Evolutionary conservation across 371 early-diverging fungal genomes (phyloP).

Genomic region (Rhizopus microsporus): DNA sequence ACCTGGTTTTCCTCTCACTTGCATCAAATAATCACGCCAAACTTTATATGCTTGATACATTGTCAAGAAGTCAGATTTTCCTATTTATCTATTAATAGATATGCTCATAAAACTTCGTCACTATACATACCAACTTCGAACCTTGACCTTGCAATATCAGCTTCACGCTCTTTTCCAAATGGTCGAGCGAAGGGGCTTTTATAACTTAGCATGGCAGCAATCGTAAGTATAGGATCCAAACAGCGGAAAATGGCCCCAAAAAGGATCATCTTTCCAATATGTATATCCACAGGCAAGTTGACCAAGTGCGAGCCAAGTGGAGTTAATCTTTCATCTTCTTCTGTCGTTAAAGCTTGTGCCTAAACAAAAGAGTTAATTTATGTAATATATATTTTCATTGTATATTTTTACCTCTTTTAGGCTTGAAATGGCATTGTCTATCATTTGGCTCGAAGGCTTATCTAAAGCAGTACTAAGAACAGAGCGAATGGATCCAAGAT

Average conservation of each 20-base stretch:
- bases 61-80: slow-evolving; percentile 78
- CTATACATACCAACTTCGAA: slow-evolving; percentile 39
- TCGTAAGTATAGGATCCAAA: slow-evolving; percentile 78
- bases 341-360: slow-evolving; percentile 50
- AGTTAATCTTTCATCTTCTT: slow-evolving; percentile 67
- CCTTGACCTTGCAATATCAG: slow-evolving; percentile 53
- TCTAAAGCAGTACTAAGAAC: slow-evolving; percentile 74
- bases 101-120: not conserved
- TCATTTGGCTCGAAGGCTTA: slow-evolving; percentile 72
- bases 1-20: slow-evolving; percentile 34
- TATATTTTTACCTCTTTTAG: slow-evolving; percentile 53
- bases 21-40: slow-evolving; percentile 59
- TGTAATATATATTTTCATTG: not conserved
- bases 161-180: slow-evolving; percentile 69
- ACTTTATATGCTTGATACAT: slow-evolving; percentile 72
- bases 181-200: slow-evolving; percentile 76
- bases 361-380: slow-evolving; percentile 5
- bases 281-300: slow-evolving; percentile 83
- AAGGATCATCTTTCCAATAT: slow-evolving; percentile 88
- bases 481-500: slow-evolving; percentile 54
- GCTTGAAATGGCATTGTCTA: slow-evolving; percentile 63
- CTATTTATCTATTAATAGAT: slow-evolving; percentile 12
- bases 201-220: slow-evolving; percentile 75
- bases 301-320: slow-evolving; percentile 88
- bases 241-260: slow-evolving; percentile 82